Evolutionary conservation across 768 basidiomycete species (phyloP).

Genomic region (Russula compacta): DNA sequence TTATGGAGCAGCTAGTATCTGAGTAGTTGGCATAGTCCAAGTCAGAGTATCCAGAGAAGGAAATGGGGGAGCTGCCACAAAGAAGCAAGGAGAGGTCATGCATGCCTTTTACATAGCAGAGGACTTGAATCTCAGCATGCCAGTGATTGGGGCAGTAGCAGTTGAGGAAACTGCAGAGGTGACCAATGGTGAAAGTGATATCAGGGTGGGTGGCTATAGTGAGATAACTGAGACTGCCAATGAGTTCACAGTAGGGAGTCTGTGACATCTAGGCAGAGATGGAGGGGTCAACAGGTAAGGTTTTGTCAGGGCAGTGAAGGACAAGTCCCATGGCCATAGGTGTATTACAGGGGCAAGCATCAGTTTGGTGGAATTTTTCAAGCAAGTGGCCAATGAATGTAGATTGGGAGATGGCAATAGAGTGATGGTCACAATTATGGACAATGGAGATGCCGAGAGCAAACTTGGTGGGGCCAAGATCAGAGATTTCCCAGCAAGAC

Average conservation of each 20-base stretch:
- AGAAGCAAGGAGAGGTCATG: background rate
- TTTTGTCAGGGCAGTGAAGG: background rate
- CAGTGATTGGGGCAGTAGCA: background rate
- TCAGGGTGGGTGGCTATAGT: background rate
- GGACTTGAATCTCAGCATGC: background rate
- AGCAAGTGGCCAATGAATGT: background rate
- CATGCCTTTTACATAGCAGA: background rate
- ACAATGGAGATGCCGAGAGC: background rate
- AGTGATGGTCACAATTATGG: background rate
- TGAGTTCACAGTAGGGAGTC: background rate
- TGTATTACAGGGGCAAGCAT: background rate
- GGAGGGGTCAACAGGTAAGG: background rate
- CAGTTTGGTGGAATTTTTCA: background rate
- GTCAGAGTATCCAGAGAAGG: background rate
- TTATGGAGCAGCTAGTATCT: background rate
- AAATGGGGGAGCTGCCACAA: fast-evolving
- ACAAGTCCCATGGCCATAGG: background rate
- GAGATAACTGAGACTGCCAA: background rate
- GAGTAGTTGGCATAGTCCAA: background rate
- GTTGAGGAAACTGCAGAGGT: background rate
- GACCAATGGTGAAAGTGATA: background rate
- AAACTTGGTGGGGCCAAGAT: background rate
- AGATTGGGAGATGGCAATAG: background rate
- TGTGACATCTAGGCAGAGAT: background rate
- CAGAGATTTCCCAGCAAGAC: background rate